Percentiles rank a stretch among this genome's conserved stretches.
Evolutionary conservation across 1,284 basidiomycete species (phyloP).

Genomic region (Papiliotrema terrestris): DNA sequence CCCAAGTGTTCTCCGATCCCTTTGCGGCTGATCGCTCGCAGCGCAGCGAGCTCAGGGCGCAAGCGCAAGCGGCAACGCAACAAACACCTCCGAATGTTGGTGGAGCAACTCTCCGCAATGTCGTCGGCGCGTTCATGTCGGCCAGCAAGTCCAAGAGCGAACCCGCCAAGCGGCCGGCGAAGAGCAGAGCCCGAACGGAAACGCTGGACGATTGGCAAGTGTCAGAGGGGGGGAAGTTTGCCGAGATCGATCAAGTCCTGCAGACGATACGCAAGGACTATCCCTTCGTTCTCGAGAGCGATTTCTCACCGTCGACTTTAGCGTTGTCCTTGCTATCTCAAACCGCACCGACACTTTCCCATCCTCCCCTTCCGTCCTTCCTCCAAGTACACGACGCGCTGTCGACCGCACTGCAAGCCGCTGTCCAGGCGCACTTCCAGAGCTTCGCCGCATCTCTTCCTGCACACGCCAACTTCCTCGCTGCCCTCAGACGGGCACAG

Average conservation of each 20-base stretch:
- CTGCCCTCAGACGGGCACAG: slow-evolving; percentile 67
- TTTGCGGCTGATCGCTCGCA: slow-evolving; percentile 39
- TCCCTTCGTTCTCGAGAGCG: slow-evolving; percentile 79
- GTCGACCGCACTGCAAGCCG: slow-evolving; percentile 42
- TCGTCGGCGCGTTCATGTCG: slow-evolving; percentile 41
- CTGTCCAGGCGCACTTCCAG: slow-evolving; percentile 72
- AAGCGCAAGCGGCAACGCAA: slow-evolving; percentile 22
- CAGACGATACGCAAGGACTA: slow-evolving; percentile 82
- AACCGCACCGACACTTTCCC: slow-evolving; percentile 51
- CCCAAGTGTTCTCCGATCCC: slow-evolving; percentile 27
- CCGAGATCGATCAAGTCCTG: slow-evolving; percentile 59
- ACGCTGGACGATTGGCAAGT: slow-evolving; percentile 26
- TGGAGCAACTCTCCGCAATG: slow-evolving; percentile 33
- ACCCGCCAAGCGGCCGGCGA: slow-evolving; percentile 12
- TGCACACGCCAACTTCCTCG: slow-evolving; percentile 73
- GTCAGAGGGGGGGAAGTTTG: slow-evolving; percentile 38
- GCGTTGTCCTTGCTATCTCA: slow-evolving; percentile 79
- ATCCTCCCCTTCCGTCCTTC: slow-evolving; percentile 38
- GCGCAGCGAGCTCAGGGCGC: slow-evolving; percentile 33
- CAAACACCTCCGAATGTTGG: slow-evolving; percentile 10
- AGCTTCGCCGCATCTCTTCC: slow-evolving; percentile 86
- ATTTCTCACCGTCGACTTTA: slow-evolving; percentile 88
- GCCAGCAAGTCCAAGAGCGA: slow-evolving; percentile 21
- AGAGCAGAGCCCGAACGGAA: slow-evolving; percentile 20
- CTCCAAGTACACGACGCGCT: slow-evolving; percentile 35